phyloP scores from a whole-genome alignment of 768 basidiomycete species.

The Filobasidium floriforme region DNA sequence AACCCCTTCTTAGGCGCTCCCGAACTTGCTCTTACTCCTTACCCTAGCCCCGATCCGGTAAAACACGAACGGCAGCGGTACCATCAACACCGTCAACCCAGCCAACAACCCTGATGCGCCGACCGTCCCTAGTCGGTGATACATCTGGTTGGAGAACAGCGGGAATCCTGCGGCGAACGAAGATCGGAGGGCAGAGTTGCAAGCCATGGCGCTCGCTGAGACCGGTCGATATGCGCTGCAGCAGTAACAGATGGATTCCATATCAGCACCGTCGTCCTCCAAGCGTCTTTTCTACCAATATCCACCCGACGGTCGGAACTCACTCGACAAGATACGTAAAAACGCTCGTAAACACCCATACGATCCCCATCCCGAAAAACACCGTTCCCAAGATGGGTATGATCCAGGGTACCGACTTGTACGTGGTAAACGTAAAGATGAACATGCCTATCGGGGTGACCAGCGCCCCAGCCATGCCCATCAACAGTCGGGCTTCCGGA shows the following conservation, averaged over 20 bases:
- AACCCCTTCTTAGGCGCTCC: constrained; percentile 6
- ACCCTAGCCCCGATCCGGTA: constrained; percentile 50
- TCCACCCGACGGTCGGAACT: neutral
- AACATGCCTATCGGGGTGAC: constrained; percentile 54
- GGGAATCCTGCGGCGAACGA: constrained; percentile 54
- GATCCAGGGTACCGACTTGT: constrained; percentile 51
- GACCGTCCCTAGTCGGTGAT: constrained; percentile 55
- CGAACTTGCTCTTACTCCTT: constrained; percentile 49
- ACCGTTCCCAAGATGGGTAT: constrained; percentile 50
- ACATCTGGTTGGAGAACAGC: constrained; percentile 54
- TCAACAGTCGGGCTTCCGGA: constrained; percentile 59
- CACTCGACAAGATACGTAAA: constrained; percentile 51
- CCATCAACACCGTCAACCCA: constrained; percentile 57
- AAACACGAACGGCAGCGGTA: constrained; percentile 51
- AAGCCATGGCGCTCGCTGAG: constrained; percentile 53
- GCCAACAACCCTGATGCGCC: constrained; percentile 67
- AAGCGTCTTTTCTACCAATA: no score
- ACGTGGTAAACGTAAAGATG: constrained; percentile 56
- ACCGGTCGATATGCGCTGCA: constrained; percentile 40
- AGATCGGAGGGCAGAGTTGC: constrained; percentile 55
- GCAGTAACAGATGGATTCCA: neutral
- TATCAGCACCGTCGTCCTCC: neutral
- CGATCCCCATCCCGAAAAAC: constrained; percentile 54
- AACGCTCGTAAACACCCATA: constrained; percentile 49
- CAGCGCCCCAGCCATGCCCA: constrained; percentile 63